A percentile compares a stretch with the other conserved stretches of the same genome.
These are phyloP conservation scores for Colletotrichum musae DNA, from an alignment of 2,329 filamentous ascomycete genomes.

Conservation along the genomic window DNA sequence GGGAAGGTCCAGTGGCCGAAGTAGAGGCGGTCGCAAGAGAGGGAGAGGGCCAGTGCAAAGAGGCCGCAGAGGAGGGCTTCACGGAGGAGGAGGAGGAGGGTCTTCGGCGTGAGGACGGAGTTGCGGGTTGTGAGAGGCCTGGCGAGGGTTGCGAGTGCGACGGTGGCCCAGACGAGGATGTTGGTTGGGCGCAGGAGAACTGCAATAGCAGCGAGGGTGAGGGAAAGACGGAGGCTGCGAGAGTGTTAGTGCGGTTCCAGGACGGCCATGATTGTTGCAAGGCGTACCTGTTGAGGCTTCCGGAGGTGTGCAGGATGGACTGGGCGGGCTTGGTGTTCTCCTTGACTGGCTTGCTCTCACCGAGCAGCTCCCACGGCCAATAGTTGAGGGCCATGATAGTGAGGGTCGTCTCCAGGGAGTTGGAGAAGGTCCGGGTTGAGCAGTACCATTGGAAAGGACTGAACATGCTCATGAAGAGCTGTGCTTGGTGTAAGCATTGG, in stretches of 20 bases:
- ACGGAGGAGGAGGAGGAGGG: constrained; percentile 68
- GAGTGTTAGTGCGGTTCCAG: constrained; percentile 38
- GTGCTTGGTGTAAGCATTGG: constrained; percentile 32
- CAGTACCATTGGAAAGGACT: constrained; percentile 98
- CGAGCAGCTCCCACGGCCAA: constrained; percentile 87
- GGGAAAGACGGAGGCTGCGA: constrained; percentile 66
- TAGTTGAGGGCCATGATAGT: constrained; percentile 84
- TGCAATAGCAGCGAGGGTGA: constrained; percentile 84
- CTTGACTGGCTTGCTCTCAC: constrained; percentile 56
- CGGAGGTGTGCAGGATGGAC: constrained; percentile 45
- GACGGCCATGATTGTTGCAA: too few relatives aligned
- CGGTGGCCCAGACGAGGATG: constrained; percentile 82
- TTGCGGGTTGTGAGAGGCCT: constrained; percentile 51
- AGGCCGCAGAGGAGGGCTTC: constrained; percentile 77
- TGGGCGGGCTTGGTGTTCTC: constrained; percentile 54
- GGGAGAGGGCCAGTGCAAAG: constrained; percentile 73
- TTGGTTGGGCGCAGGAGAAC: constrained; percentile 93
- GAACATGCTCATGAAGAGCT: constrained; percentile 79
- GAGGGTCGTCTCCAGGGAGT: constrained; percentile 91
- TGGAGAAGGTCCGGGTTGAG: constrained; percentile 93
- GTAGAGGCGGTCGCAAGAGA: constrained; percentile 80
- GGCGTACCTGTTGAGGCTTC: constrained; percentile 47
- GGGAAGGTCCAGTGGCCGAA: constrained; percentile 92
- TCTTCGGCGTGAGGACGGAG: constrained; percentile 59
- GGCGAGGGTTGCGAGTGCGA: constrained; percentile 67